phyloP scores from a whole-genome alignment of 371 early-diverging fungal genomes.

The Syncephalastrum racemosum region DNA sequence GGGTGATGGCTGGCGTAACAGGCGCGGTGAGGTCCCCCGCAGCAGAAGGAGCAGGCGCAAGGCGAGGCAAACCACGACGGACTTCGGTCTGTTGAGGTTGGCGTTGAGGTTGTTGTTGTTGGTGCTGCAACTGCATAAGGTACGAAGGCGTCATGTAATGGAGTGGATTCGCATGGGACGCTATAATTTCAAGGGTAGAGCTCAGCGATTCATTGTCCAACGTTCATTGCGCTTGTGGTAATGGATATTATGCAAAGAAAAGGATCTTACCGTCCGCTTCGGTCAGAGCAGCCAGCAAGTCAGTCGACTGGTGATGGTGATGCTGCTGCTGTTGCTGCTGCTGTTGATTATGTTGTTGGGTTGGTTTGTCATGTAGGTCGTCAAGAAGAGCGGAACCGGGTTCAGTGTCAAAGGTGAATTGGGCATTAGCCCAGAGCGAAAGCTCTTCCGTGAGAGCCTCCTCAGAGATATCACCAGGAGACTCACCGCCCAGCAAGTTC shows the following conservation, averaged over 20 bases:
- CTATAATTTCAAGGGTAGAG: background rate
- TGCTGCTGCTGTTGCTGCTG: no score
- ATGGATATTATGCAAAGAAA: background rate
- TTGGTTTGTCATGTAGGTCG: conserved; percentile 16
- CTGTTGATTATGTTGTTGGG: conserved; percentile 11
- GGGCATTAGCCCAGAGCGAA: conserved; percentile 70
- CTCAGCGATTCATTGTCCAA: background rate
- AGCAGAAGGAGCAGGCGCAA: conserved; percentile 35
- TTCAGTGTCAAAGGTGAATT: conserved; percentile 65
- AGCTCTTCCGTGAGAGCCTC: conserved; percentile 43
- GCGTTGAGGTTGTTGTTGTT: conserved; percentile 12
- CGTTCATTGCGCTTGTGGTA: background rate
- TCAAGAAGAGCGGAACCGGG: conserved; percentile 43
- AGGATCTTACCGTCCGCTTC: background rate
- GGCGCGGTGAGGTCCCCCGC: conserved; percentile 1
- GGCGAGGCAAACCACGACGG: conserved; percentile 24
- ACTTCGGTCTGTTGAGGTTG: conserved; percentile 9
- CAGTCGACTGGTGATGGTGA: conserved; percentile 1
- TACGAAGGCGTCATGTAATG: conserved; percentile 3
- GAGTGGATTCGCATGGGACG: no score
- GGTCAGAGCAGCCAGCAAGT: conserved; percentile 13
- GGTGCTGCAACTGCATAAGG: conserved; percentile 13
- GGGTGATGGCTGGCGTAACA: background rate
- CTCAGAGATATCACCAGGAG: conserved; percentile 37
- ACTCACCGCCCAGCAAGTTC: conserved; percentile 38